phyloP scores from a whole-genome alignment of 257 asterid genomes.

The Penstemon barbatus region DNA sequence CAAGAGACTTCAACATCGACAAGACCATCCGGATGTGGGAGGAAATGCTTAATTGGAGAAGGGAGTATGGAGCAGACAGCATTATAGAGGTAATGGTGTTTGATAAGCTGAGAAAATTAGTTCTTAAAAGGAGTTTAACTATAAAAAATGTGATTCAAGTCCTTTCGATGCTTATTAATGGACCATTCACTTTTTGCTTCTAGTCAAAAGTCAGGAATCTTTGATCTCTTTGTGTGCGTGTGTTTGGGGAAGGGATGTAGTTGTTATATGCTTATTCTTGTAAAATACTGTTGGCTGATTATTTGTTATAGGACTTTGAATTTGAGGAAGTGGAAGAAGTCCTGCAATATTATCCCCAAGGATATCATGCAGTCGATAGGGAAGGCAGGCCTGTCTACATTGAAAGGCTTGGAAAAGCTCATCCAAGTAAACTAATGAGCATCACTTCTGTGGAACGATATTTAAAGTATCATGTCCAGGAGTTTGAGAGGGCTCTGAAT shows the following conservation, averaged over 20 bases:
- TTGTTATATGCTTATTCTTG: not conserved
- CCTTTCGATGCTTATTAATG: constrained; percentile 15
- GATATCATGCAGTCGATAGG: constrained; percentile 97
- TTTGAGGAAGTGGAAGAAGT: constrained; percentile 87
- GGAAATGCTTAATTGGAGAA: constrained; percentile 94
- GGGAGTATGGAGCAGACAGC: constrained; percentile 82
- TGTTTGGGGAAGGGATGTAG: too few species aligned
- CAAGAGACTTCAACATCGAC: constrained; percentile 70
- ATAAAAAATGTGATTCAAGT: constrained; percentile 3
- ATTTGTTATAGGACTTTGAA: constrained; percentile 66
- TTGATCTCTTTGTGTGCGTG: too few species aligned
- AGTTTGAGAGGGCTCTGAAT: constrained; percentile 77
- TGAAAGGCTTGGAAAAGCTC: constrained; percentile 93
- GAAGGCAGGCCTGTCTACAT: constrained; percentile 96
- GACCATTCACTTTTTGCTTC: not conserved
- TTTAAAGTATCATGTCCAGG: constrained; percentile 87
- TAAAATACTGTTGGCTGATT: constrained; percentile 20
- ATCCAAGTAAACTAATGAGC: constrained; percentile 76
- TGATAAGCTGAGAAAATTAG: constrained; percentile 19
- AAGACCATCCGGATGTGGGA: constrained; percentile 89
- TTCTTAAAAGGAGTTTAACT: constrained; percentile 10
- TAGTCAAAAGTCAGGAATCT: not conserved
- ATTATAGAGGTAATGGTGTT: constrained; percentile 67
- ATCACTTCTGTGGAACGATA: constrained; percentile 80
- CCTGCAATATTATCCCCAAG: constrained; percentile 89